A percentile compares a stretch with the other conserved stretches of the same genome.
These are phyloP conservation scores for Fragilariopsis cylindrus DNA, from an alignment of 108 stramenopile species.

Conservation along the genomic window DNA sequence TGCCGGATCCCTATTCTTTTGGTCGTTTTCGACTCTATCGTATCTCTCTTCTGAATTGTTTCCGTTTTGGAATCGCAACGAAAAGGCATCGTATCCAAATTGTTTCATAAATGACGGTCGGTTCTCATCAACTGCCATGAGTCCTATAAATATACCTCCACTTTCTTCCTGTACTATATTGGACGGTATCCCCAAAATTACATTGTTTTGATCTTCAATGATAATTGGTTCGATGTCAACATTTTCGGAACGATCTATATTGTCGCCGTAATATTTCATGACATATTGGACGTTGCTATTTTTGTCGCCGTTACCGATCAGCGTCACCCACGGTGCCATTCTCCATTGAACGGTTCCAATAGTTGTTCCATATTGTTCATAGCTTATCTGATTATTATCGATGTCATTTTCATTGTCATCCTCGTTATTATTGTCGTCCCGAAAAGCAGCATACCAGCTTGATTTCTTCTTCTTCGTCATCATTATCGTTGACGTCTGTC, in stretches of 20 bases:
- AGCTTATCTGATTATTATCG: conserved; percentile 1
- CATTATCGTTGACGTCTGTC: background rate
- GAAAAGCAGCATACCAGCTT: background rate
- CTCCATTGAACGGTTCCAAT: conserved; percentile 43
- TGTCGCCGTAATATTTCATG: conserved; percentile 25
- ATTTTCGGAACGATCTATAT: conserved; percentile 8
- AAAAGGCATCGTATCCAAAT: conserved; percentile 41
- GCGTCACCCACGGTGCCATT: conserved; percentile 25
- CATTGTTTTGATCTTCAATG: background rate
- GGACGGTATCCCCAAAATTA: conserved; percentile 44
- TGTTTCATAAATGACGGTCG: conserved; percentile 63
- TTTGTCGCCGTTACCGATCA: conserved; percentile 3
- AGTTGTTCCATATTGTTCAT: conserved; percentile 15
- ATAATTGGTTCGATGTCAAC: background rate
- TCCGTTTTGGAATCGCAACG: conserved; percentile 28
- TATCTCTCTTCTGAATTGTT: background rate
- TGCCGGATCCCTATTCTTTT: background rate
- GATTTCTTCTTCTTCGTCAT: conserved; percentile 11
- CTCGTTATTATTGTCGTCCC: conserved; percentile 35
- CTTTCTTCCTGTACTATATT: conserved; percentile 41
- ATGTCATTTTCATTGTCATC: background rate
- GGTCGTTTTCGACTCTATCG: background rate
- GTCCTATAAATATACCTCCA: conserved; percentile 64
- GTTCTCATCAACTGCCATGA: conserved; percentile 53
- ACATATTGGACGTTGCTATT: background rate